These are phyloP conservation scores for Echeveria elegans DNA, from an alignment of 164 flowering plant species.

Conservation along the genomic window DNA sequence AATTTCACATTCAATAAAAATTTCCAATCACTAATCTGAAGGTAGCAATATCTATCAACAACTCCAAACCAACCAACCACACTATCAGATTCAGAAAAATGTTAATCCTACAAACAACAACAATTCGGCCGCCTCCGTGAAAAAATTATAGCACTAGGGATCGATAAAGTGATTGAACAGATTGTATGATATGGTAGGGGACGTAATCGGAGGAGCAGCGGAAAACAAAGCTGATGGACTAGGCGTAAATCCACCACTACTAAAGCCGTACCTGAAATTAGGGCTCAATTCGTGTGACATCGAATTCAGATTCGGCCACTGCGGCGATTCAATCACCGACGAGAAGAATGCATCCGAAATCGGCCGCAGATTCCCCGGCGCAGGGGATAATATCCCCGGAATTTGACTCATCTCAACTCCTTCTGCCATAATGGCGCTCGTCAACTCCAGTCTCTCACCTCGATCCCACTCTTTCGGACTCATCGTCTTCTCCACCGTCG, in stretches of 20 bases:
- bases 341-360: constrained; percentile 54
- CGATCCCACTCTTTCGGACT: constrained; percentile 28
- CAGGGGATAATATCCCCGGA: constrained; percentile 76
- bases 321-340: constrained; percentile 28
- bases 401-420: constrained; percentile 20
- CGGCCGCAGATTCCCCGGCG: constrained; percentile 52
- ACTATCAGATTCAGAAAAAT: not conserved
- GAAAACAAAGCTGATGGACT: constrained; percentile 43
- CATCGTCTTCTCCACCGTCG: constrained; percentile 35
- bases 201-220: constrained; percentile 18
- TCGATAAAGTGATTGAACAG: constrained; percentile 28
- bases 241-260: constrained; percentile 18
- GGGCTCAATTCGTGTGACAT: constrained; percentile 40
- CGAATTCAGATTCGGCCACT: constrained; percentile 10
- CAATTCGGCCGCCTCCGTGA: not conserved
- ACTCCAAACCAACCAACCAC: not conserved
- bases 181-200: constrained; percentile 7
- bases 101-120: not conserved
- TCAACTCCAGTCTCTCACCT: constrained; percentile 3
- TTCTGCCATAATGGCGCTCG: not conserved
- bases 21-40: constrained; percentile 1
- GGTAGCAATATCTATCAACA: not conserved
- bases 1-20: not conserved
- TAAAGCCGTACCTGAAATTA: constrained; percentile 18
- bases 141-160: not conserved